Base-by-base conservation (phyloP, 192 early-diverging fungal genomes). In the Coemansia sp. region DNA sequence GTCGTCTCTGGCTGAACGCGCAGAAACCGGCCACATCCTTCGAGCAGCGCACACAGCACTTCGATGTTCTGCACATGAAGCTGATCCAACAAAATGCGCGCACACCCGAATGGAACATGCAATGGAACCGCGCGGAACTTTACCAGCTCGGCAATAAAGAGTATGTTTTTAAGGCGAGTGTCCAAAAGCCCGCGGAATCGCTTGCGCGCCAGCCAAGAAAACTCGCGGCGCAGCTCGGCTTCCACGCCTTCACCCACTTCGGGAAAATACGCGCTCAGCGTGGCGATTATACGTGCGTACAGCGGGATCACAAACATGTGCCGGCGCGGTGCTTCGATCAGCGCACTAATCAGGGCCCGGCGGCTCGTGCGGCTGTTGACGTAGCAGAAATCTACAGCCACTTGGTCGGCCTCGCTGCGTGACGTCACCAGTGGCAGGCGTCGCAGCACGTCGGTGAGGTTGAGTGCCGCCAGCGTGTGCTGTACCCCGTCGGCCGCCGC, bases 311-410 rank as follows among this genome's bases (percentile, higher is more conserved):
- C 66, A 50, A 93, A 95, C 27, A 90, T 69, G 38, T 95, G 84
- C 29, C 88, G 81, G 14, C 94, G 86, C 20, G 92, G 92, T 10
- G 97, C 92, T 24, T 85, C 85, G 0, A 91, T 62, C 19, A 99
- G 71, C 1, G 87, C 85, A 54, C 86, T 86, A n/a, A 92, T 81
- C 10, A 99, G 81, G 39, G 85, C 84, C 16, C 86, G 91, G 43
- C 95, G 81, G 11, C 90, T 87, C 14, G 65, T 71, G 53, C 93
- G 94, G 35, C 82, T 88, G 78, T 97, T 98, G 9, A 94, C 68
- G 65, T 88, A 97, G 72, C 93, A 94, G 81, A 99, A 96, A 32
- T 97, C 91, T 38, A 95, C 85, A 0, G 97, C 94, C 4, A 91
- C 75, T 63, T 91, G 85, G 76, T 99, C 96, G 37, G 94, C 92